Evolutionary conservation across 1,139 yeast species (phyloP), one percentile per base, ranked within the genome.

Genomic region (Casaregolazyma suthepensis): DNA sequence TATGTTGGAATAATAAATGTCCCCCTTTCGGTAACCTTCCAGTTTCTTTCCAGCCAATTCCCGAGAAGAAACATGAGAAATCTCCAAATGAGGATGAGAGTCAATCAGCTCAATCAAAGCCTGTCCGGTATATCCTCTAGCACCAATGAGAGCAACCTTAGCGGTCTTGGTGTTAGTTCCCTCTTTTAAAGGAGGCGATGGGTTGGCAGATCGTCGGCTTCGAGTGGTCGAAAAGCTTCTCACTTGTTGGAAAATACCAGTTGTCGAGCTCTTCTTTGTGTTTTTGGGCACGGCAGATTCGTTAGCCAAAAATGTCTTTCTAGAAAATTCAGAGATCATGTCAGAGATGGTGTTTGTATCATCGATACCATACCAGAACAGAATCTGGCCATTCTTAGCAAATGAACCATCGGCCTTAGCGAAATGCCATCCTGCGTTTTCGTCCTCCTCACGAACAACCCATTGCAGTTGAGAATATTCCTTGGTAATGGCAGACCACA

Each of bases 51-150:
- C 99, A 58, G 81, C 80, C 59, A 93, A 79, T 71, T 93, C 99
- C 72, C 99, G 88, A 35, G 98, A 91, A 1, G 98, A 91, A 51
- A 93, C 98, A 66, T 91, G 96, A 4, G 94, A 80, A 52, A 93
- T 75, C 66, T 91, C 97, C 60, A 93, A 77, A 69, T 81, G 81
- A 50, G 96, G 96, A 71, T 93, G 99, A 54, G 78, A 75, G 71
- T 93, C 89, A 61, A 93, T 87, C 74, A 93, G 77, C 50, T 85
- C 81, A 62, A 93, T 89, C 70, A 93, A 79, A 63, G 93, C 93
- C 73, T 87, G 96, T 37, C 99, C 99, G 31, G 98, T 91, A 73
- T 82, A 89, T 43, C 99, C 99, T 74, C 99, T 85, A 44, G 99
- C 99, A 63, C 99, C 99, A 67, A 93, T 91, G 63, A 93, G 79